phyloP scores from a whole-genome alignment of 805 yeast genomes.

The Torulaspora maleeae region DNA sequence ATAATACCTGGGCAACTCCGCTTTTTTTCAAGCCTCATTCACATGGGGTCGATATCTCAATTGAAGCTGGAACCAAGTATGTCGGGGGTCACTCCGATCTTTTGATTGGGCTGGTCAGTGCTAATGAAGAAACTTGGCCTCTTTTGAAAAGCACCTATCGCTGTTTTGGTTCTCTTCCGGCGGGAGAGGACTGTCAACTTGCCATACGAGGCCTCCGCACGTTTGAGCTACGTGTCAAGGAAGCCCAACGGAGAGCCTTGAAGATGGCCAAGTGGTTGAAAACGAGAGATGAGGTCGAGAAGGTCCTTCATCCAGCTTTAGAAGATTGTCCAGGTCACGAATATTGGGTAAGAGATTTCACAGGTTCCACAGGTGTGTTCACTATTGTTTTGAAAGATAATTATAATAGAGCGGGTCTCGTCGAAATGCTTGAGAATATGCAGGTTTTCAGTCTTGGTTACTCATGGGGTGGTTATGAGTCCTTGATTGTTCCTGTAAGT shows the following conservation, averaged over 20 bases:
- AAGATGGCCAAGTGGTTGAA: slow-evolving; percentile 8
- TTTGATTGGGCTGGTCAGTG: slow-evolving; percentile 12
- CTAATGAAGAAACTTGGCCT: slow-evolving; percentile 9
- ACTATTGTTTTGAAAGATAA: slow-evolving; percentile 12
- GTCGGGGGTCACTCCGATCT: slow-evolving; percentile 18
- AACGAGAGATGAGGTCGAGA: slow-evolving; percentile 7
- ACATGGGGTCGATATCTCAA: slow-evolving; percentile 13
- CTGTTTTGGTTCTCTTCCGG: slow-evolving; percentile 9
- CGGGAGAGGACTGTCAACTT: slow-evolving; percentile 13
- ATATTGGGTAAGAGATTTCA: slow-evolving; percentile 5
- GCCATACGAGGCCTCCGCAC: slow-evolving; percentile 13
- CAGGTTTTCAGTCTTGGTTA: slow-evolving; percentile 12
- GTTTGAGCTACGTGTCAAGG: slow-evolving; percentile 9
- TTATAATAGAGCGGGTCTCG: slow-evolving; percentile 4
- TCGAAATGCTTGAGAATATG: slow-evolving; percentile 12
- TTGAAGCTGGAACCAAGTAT: slow-evolving; percentile 18
- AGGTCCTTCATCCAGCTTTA: slow-evolving; percentile 15
- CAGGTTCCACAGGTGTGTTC: slow-evolving; percentile 15
- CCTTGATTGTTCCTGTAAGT: slow-evolving; percentile 9
- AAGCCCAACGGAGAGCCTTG: slow-evolving; percentile 9
- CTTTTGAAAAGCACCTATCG: slow-evolving; percentile 10
- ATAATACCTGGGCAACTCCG: slow-evolving; percentile 20
- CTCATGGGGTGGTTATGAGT: slow-evolving; percentile 19
- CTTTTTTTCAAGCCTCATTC: slow-evolving; percentile 12
- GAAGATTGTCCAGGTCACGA: slow-evolving; percentile 14